A percentile compares a stretch with the other conserved stretches of the same genome.
phyloP scores from a whole-genome alignment of 2,329 filamentous ascomycete genomes.

The Talaromyces sp. region DNA sequence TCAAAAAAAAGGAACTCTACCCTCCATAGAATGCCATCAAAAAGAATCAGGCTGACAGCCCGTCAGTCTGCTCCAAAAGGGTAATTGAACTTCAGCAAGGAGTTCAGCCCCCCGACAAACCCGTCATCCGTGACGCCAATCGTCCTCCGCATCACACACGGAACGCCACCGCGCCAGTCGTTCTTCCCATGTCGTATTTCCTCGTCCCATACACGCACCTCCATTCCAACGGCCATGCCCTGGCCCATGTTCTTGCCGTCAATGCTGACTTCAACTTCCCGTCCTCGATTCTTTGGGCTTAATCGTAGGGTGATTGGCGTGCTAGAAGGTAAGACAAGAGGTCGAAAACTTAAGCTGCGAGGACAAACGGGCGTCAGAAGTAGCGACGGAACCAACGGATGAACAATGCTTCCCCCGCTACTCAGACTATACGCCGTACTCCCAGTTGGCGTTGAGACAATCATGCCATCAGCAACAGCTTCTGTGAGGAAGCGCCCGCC shows the following conservation, averaged over 20 bases:
- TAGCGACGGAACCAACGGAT: conserved; percentile 82
- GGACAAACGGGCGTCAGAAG: conserved; percentile 93
- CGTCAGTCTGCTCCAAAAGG: conserved; percentile 69
- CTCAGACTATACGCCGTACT: conserved; percentile 95
- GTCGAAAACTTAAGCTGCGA: conserved; percentile 84
- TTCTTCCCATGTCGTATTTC: conserved; percentile 54
- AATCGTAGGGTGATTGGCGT: conserved; percentile 77
- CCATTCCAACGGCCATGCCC: conserved; percentile 68
- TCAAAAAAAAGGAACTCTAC: background rate
- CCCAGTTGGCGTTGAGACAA: conserved; percentile 88
- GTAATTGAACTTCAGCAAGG: conserved; percentile 93
- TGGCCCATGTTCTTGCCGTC: conserved; percentile 64
- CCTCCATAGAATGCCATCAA: background rate
- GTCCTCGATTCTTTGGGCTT: conserved; percentile 71
- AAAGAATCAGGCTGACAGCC: background rate
- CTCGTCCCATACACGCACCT: conserved; percentile 85
- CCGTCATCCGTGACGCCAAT: conserved; percentile 65
- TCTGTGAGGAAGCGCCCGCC: conserved; percentile 87
- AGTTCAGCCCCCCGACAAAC: conserved; percentile 93
- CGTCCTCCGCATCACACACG: conserved; percentile 72
- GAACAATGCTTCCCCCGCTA: conserved; percentile 86
- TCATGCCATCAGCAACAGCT: conserved; percentile 90
- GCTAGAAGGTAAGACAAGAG: conserved; percentile 80
- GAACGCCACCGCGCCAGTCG: conserved; percentile 72
- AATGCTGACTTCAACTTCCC: conserved; percentile 73